These are phyloP conservation scores for Gossypium sturtianum DNA, from an alignment of 345 rosid genomes.

Conservation along the genomic window DNA sequence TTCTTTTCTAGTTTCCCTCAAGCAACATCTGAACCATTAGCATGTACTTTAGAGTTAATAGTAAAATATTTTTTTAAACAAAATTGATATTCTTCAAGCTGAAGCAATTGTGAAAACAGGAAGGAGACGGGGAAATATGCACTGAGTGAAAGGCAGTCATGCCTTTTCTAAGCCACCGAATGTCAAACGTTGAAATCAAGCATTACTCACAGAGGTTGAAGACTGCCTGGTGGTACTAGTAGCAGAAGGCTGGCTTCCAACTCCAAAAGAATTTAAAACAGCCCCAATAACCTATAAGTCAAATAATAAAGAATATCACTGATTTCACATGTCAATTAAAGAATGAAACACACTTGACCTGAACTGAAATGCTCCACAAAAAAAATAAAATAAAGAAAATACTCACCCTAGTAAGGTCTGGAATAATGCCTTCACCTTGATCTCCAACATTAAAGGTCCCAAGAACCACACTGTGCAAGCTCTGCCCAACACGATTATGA, in stretches of 20 bases:
- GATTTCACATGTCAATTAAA: background rate
- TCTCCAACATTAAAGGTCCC: slow-evolving; percentile 80
- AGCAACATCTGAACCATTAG: background rate
- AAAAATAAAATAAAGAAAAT: background rate
- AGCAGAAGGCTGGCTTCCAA: slow-evolving; percentile 46
- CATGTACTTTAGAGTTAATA: background rate
- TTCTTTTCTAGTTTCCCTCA: background rate
- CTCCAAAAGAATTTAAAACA: slow-evolving; percentile 74
- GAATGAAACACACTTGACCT: background rate
- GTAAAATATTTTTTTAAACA: background rate
- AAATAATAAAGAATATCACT: background rate
- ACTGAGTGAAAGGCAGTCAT: background rate
- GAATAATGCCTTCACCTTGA: slow-evolving; percentile 62
- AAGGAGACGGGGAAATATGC: background rate
- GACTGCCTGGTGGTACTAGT: slow-evolving; percentile 35
- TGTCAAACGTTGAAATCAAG: slow-evolving; percentile 1
- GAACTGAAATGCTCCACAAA: background rate
- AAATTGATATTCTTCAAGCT: background rate
- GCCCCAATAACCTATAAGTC: slow-evolving; percentile 73
- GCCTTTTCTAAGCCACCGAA: background rate
- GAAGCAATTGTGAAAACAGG: background rate
- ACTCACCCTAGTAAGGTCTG: slow-evolving; percentile 62
- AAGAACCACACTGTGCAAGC: slow-evolving; percentile 83
- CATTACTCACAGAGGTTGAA: slow-evolving; percentile 43
- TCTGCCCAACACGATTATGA: slow-evolving; percentile 55